Base-by-base conservation (phyloP, 1,284 basidiomycete species). In the Puccinia brachypodii region DNA sequence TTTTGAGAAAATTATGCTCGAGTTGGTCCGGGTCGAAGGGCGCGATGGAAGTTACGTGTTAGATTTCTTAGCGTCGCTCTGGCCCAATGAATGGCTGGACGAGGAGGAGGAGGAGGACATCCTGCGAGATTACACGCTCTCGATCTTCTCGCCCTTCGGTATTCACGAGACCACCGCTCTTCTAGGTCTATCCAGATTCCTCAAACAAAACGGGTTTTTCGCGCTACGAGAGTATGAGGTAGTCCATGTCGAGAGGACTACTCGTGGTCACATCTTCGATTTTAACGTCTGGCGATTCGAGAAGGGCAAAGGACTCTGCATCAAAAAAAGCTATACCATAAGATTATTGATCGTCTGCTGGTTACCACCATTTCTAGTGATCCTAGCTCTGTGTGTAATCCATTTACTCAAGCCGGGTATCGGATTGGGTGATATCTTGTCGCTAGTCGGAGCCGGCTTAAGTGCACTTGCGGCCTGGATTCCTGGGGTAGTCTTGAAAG, bases 391-490 rank as follows among this genome's bases (percentile, higher is more conserved):
- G 42, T 71, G 40, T 19, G 42, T 47, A 1, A 25, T 71, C 19
- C 68, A 71, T 47, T 47, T 71, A n/a, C 42, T 44, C 14, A 44
- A 71, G 6, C 68, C 68, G 28, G 68, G 47, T 31, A 71, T 11
- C 1, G 68, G 68, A 2, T 28, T 71, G 8, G 68, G 68, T 2
- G 68, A 71, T 47, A 44, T 71, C 25, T 16, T 71, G 28, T 71
- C 68, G 31, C 68, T 71, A 13, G 42, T 71, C 3, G 68, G 68
- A 14, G 68, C 68, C 42, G 68, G 42, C n/a, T 50, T 71, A 22
- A 44, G 25, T 71, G 68, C 68, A 14, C 42, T 71, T 6, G 68
- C 68, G 68, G 68, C 68, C 44, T 71, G 68, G 68, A 28, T 71
- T 42, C 68, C 68, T 9, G 68, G 68, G 40, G 25, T 71, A 2